Evolutionary conservation across 1,139 yeast genomes (phyloP), one percentile per base, ranked within the genome.

Genomic region (Pichia sp.): DNA sequence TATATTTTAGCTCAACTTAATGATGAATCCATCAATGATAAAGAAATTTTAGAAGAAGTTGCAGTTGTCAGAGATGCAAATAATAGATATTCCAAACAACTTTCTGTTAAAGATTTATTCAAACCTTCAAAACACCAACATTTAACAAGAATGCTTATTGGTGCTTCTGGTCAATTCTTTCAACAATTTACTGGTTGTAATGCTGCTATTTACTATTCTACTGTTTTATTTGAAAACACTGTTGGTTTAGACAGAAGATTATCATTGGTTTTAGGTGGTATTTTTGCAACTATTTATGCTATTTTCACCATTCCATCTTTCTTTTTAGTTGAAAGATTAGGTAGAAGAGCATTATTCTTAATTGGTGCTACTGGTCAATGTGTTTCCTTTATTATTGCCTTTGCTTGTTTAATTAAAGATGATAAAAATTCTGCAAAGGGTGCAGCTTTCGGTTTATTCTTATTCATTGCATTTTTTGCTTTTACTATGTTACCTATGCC

Each of bases 131-230:
- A 76, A 64, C 70, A 78, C 50, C 81, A 77, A 64, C 79, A 79
- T 59, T 72, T 77, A 63, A 76, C 72, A 64, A 76, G 84, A 75
- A 75, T 77, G 73, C 44, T 76, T 47, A 67, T 67, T 49, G 91
- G 91, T 62, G 73, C 87, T 11, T 81, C 87, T 8, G 74, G 87
- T 42, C 81, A 80, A 64, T 74, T 80, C 61, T 80, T 79, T 75
- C 83, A 79, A 66, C 71, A 67, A 57, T 62, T 67, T 43, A 64
- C 68, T 22, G 71, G 87, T 62, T 80, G 85, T 72, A 83, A 83
- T 62, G 84, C 86, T 58, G 83, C 84, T 55, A 82, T 81, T 62
- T 83, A 82, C 69, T 82, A 82, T 62, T 79, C 86, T 19, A 80
- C 87, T 34, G 82, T 81, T 48, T 72, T 83, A 61, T 81, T 81